Percentiles rank a stretch among this genome's conserved stretches.
Conservation (phyloP, 192 early-diverging fungal species). For the Backusella sp. region DNA sequence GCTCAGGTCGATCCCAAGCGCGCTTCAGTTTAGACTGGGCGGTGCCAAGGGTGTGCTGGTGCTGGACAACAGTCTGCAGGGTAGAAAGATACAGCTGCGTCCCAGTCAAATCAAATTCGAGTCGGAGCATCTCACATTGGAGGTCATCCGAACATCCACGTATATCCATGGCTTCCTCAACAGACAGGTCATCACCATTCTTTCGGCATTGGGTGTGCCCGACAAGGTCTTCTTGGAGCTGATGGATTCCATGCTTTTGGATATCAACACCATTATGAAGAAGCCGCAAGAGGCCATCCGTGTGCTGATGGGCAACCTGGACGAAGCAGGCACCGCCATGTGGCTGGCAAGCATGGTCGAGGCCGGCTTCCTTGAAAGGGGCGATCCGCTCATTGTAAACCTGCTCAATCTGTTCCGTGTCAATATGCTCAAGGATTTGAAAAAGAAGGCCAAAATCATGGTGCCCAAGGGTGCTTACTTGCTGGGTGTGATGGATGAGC, state of each 20-base stretch:
- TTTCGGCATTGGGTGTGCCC: constrained; percentile 55
- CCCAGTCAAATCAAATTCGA: constrained; percentile 62
- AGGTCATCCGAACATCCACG: constrained; percentile 55
- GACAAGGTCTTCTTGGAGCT: constrained; percentile 54
- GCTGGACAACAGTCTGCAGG: constrained; percentile 28
- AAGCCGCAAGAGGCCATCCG: constrained; percentile 36
- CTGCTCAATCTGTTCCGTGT: constrained; percentile 44
- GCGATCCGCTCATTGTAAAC: constrained; percentile 46
- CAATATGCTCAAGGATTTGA: constrained; percentile 44
- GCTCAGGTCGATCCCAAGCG: constrained; percentile 45
- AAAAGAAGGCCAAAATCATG: constrained; percentile 54
- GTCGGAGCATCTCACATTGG: constrained; percentile 45
- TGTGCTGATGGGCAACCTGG: constrained; percentile 40
- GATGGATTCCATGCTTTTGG: constrained; percentile 40
- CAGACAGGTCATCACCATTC: constrained; percentile 61
- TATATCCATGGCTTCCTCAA: constrained; percentile 58
- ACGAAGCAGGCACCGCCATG: constrained; percentile 41
- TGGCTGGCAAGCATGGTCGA: constrained; percentile 42
- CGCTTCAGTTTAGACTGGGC: constrained; percentile 71
- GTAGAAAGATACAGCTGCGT: constrained; percentile 46
- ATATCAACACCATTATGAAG: constrained; percentile 36
- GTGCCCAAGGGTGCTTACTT: constrained; percentile 52
- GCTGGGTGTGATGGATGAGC: constrained; percentile 58
- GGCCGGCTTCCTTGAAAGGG: constrained; percentile 43
- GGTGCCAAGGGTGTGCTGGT: constrained; percentile 65